phyloP scores from a whole-genome alignment of 805 yeast species.

The Debaryomyces tyrocola region DNA sequence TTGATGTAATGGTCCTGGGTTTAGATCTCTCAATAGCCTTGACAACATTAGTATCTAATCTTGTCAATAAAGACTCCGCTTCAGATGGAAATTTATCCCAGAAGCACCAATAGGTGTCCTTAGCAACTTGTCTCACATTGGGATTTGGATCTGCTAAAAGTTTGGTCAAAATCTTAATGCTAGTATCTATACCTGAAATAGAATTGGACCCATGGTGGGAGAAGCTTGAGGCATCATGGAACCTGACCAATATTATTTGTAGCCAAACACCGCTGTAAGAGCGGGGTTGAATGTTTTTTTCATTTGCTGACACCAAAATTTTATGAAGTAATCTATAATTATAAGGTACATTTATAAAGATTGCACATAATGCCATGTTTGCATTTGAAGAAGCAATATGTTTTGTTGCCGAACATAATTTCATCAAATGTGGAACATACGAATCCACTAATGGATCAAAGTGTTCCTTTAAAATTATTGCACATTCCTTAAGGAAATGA shows the following conservation, averaged over 20 bases:
- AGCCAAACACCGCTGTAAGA: slow-evolving; percentile 70
- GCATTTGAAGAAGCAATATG: slow-evolving; percentile 62
- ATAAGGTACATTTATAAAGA: slow-evolving; percentile 57
- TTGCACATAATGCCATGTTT: slow-evolving; percentile 52
- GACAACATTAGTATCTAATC: slow-evolving; percentile 45
- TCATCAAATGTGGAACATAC: slow-evolving; percentile 48
- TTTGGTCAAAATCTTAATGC: slow-evolving; percentile 53
- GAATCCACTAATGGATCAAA: slow-evolving; percentile 53
- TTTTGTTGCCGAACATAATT: slow-evolving; percentile 60
- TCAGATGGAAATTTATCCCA: slow-evolving; percentile 52
- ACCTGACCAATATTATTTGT: slow-evolving; percentile 57
- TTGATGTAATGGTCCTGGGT: slow-evolving; percentile 36
- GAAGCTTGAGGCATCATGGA: slow-evolving; percentile 33
- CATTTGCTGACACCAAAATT: slow-evolving; percentile 53
- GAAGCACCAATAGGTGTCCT: slow-evolving; percentile 73
- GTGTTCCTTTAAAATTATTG: slow-evolving; percentile 35
- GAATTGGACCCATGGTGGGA: slow-evolving; percentile 22
- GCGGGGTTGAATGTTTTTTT: slow-evolving; percentile 72
- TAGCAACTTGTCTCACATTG: slow-evolving; percentile 71
- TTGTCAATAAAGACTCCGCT: slow-evolving; percentile 42
- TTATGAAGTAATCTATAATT: slow-evolving; percentile 51
- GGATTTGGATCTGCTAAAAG: slow-evolving; percentile 81
- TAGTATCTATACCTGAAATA: slow-evolving; percentile 31
- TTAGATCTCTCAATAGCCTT: slow-evolving; percentile 64
- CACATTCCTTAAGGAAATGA: slow-evolving; percentile 70